A percentile compares a stretch with the other conserved stretches of the same genome.
phyloP scores from a whole-genome alignment of 495 filamentous ascomycete genomes.

The Lichenothelia convexa region DNA sequence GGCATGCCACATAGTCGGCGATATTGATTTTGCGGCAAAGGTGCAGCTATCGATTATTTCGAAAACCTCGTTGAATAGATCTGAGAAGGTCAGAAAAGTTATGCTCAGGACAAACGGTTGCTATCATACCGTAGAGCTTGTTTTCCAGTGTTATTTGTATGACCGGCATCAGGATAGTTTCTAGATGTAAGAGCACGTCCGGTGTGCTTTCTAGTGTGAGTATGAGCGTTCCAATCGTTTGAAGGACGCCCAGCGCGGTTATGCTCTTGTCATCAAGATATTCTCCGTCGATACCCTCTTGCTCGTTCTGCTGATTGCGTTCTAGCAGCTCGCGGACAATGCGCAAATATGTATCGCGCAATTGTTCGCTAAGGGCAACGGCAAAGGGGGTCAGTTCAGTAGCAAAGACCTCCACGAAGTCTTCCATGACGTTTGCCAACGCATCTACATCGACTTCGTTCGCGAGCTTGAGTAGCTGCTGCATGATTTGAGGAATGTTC shows the following conservation, averaged over 20 bases:
- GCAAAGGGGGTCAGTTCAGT: slow-evolving; percentile 91
- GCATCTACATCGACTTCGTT: slow-evolving; percentile 93
- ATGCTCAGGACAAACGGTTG: neutral
- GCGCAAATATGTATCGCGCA: slow-evolving; percentile 87
- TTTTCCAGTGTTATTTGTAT: slow-evolving; percentile 92
- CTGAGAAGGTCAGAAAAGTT: slow-evolving; percentile 22
- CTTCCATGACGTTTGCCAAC: slow-evolving; percentile 97
- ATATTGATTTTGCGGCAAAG: slow-evolving; percentile 91
- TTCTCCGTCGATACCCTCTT: slow-evolving; percentile 67
- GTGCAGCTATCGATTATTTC: slow-evolving; percentile 99
- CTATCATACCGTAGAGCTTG: slow-evolving; percentile 59
- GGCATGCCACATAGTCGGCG: slow-evolving; percentile 92
- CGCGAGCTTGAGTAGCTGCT: slow-evolving; percentile 86
- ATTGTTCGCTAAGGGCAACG: slow-evolving; percentile 90
- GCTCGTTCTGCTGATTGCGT: slow-evolving; percentile 49
- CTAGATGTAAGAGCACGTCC: slow-evolving; percentile 80
- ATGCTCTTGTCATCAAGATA: slow-evolving; percentile 98
- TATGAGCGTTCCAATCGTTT: slow-evolving; percentile 95
- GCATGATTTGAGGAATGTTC: slow-evolving; percentile 99
- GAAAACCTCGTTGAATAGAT: slow-evolving; percentile 94
- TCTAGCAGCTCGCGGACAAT: slow-evolving; percentile 85
- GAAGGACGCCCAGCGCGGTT: slow-evolving; percentile 84
- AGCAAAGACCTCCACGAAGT: slow-evolving; percentile 97
- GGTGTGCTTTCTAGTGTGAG: slow-evolving; percentile 92
- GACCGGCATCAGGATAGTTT: slow-evolving; percentile 90